A percentile compares a stretch with the other conserved stretches of the same genome.
phyloP scores from a whole-genome alignment of 140 eudicot species.

The Stevia rebaudiana region DNA sequence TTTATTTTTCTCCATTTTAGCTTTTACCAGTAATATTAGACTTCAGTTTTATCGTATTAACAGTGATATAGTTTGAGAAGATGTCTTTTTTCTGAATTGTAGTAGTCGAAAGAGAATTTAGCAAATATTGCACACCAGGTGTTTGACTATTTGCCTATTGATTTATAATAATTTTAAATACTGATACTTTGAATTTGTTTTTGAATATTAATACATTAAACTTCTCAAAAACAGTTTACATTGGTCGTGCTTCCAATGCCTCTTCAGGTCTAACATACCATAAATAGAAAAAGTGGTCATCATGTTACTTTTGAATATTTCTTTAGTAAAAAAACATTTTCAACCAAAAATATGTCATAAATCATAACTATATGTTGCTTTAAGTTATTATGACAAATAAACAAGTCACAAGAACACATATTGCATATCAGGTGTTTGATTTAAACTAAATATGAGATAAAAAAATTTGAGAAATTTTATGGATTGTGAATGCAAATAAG shows the following conservation, averaged over 20 bases:
- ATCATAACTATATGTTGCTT: not conserved
- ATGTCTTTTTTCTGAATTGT: too few relatives aligned
- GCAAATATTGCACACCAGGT: too few relatives aligned
- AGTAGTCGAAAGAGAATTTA: too few relatives aligned
- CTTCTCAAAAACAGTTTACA: slow-evolving; percentile 6
- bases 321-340: not conserved
- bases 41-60: not conserved
- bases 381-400: slow-evolving; percentile 6
- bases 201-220: not conserved
- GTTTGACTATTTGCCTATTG: not conserved
- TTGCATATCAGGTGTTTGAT: not conserved
- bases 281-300: slow-evolving; percentile 20
- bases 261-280: slow-evolving; percentile 6
- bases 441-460: not conserved
- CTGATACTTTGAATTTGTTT: slow-evolving; percentile 6
- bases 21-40: not conserved
- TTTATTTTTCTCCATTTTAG: not conserved
- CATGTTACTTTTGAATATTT: slow-evolving; percentile 13
- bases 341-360: not conserved
- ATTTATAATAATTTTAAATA: not conserved
- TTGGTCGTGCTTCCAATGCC: slow-evolving; percentile 35
- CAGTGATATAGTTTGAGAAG: too few relatives aligned
- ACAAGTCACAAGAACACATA: not conserved
- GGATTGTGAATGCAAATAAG: not conserved
- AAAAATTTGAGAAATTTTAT: not conserved